Conservation (phyloP, 257 asterid species). For the Dorcoceras hygrometricum region DNA sequence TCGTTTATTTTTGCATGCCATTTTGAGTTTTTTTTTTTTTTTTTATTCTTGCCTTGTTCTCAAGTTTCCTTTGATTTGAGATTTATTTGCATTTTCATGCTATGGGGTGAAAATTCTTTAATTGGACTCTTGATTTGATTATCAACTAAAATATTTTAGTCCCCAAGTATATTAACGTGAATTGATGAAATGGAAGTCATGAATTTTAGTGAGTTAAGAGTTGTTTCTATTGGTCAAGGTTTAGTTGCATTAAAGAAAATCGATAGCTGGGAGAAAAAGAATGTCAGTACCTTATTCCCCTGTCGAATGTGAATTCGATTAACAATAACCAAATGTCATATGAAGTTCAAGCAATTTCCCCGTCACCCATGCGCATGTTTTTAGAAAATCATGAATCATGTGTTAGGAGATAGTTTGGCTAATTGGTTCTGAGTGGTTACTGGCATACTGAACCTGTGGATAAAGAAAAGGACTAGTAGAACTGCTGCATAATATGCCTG, state of each 20-base stretch:
- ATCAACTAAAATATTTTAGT: no score
- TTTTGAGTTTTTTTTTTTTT: neutral
- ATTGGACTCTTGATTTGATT: no score
- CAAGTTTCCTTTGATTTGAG: neutral
- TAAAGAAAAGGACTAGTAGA: neutral
- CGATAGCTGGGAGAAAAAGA: neutral
- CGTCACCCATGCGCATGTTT: neutral
- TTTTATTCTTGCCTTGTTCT: neutral
- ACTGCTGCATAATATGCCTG: neutral
- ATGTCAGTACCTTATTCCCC: no score
- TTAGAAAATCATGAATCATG: neutral
- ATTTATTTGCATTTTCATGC: neutral
- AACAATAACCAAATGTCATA: neutral
- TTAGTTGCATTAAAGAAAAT: neutral
- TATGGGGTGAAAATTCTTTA: neutral
- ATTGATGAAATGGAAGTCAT: neutral
- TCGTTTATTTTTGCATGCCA: neutral
- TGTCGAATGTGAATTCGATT: neutral
- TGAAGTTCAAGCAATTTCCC: neutral
- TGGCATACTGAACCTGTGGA: neutral
- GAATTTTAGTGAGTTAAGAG: neutral
- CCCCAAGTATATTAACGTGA: neutral
- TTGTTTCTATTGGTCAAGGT: neutral
- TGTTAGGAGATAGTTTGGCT: neutral
- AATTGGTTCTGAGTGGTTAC: neutral